Evolutionary conservation across 2,329 filamentous ascomycete species (phyloP).

Genomic region (Diatrype stigma): DNA sequence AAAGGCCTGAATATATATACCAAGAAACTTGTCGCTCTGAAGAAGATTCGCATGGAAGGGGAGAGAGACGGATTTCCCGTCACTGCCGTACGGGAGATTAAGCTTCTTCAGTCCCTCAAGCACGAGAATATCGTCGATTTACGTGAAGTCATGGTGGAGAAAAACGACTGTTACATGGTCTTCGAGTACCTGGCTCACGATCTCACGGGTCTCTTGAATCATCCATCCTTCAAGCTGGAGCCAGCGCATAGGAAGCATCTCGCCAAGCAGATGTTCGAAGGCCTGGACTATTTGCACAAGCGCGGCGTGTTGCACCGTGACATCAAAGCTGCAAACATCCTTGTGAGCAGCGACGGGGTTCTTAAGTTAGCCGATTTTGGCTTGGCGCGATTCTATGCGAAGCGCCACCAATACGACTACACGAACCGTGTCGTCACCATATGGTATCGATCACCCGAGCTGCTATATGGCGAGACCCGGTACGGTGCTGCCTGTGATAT

Average conservation of each 20-base stretch:
- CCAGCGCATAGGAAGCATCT: slow-evolving; percentile 87
- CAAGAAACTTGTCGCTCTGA: slow-evolving; percentile 75
- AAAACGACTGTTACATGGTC: slow-evolving; percentile 99
- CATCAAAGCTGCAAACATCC: slow-evolving; percentile 96
- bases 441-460: slow-evolving; percentile 90
- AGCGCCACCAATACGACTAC: slow-evolving; percentile 84
- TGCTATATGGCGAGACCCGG: slow-evolving; percentile 85
- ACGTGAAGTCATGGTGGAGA: slow-evolving; percentile 95
- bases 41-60: slow-evolving; percentile 90
- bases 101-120: slow-evolving; percentile 79
- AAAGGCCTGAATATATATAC: slow-evolving; percentile 93
- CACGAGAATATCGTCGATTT: slow-evolving; percentile 80
- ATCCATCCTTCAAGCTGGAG: slow-evolving; percentile 84
- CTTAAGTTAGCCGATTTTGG: slow-evolving; percentile 96
- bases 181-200: slow-evolving; percentile 98
- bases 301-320: slow-evolving; percentile 94
- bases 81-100: slow-evolving; percentile 87
- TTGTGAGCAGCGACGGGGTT: slow-evolving; percentile 84
- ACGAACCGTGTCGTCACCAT: slow-evolving; percentile 99
- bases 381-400: slow-evolving; percentile 91
- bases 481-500: slow-evolving; percentile 90
- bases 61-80: slow-evolving; percentile 89
- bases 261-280: slow-evolving; percentile 88
- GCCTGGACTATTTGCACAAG: slow-evolving; percentile 87
- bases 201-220: slow-evolving; percentile 89